These are phyloP conservation scores for Blumeria hordei DNA, from an alignment of 2,329 filamentous ascomycete genomes.

Conservation along the genomic window DNA sequence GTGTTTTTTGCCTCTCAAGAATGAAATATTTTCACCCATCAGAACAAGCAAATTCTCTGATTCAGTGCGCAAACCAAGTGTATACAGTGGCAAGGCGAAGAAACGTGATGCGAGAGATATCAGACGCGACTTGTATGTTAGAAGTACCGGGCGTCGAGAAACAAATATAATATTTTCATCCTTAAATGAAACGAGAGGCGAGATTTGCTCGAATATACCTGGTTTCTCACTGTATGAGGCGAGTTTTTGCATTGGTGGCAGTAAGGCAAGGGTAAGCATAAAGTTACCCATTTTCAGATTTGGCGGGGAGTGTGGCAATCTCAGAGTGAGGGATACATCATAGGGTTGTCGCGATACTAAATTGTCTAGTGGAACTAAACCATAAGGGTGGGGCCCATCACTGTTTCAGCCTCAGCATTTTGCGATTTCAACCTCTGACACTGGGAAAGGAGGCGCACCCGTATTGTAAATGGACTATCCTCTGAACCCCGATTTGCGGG, in stretches of 20 bases:
- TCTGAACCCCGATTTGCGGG: constrained; percentile 35
- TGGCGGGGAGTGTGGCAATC: constrained; percentile 49
- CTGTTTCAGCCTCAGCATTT: constrained; percentile 10
- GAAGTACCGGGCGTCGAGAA: constrained; percentile 49
- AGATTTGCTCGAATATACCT: constrained; percentile 6
- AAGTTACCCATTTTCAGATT: constrained; percentile 75
- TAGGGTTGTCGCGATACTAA: constrained; percentile 57
- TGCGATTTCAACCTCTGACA: neutral
- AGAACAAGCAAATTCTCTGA: constrained; percentile 36
- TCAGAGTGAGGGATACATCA: constrained; percentile 53
- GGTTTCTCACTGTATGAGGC: constrained; percentile 8
- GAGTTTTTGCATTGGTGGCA: constrained; percentile 21
- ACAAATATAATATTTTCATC: constrained; percentile 25
- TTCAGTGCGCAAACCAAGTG: constrained; percentile 41
- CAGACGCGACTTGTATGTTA: constrained; percentile 52
- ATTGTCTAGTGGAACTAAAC: constrained; percentile 12
- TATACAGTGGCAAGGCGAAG: constrained; percentile 41
- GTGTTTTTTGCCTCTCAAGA: constrained; percentile 19
- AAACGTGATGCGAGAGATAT: constrained; percentile 40
- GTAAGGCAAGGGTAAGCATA: constrained; percentile 64
- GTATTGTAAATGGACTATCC: constrained; percentile 42
- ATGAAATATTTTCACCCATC: constrained; percentile 52
- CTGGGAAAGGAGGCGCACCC: constrained; percentile 18
- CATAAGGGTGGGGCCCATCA: constrained; percentile 16
- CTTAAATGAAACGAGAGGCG: constrained; percentile 3